Evolutionary conservation across 2,329 filamentous ascomycete genomes (phyloP), one percentile per base, ranked within the genome.

Genomic region (Apiospora rasikravindrae): DNA sequence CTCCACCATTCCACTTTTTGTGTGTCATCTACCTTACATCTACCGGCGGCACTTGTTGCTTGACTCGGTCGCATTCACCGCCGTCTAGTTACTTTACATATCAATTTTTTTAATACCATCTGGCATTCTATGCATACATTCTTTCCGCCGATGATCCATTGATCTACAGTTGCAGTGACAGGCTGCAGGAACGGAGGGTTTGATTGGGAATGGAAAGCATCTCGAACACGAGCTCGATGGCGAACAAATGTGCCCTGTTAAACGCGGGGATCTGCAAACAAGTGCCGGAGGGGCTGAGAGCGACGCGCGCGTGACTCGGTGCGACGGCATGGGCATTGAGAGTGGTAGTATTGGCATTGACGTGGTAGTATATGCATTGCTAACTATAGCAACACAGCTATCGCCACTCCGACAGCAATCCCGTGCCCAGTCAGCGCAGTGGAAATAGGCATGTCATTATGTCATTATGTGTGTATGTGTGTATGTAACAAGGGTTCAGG

Each of bases 221-320:
- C 22, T 69, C 44, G 24, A 69, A 69, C 67, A 69, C 67, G 42
- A 69, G 67, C 67, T 49, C 67, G 67, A 69, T 49, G 67, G 67
- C 67, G 67, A 69, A 69, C 19, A 49, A 45, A 33, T 22, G 33
- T 49, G 16, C 33, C 33, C 26, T 69, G 26, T 22, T 13, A 33
- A 49, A 33, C 26, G 67, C 33, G 42, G 44, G n/a, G 44, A 69
- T 49, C 47, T 69, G 44, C 33, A 49, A 29, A 49, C 37, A 33
- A 37, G 44, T 49, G 67, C 44, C 47, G 44, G 44, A 44, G 42
- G 33, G 33, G 4, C 5, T 37, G 33, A 37, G 33, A 37, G 33
- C 33, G 4, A 6, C 14, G 66, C 67, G 67, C 26, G 67, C 29
- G 44, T 14, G 44, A 49, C 67, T 29, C 24, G 67, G 11, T 67